Evolutionary conservation across 164 flowering plant species (phyloP), one percentile per base, ranked within the genome.

Genomic region (Houttuynia cordata): DNA sequence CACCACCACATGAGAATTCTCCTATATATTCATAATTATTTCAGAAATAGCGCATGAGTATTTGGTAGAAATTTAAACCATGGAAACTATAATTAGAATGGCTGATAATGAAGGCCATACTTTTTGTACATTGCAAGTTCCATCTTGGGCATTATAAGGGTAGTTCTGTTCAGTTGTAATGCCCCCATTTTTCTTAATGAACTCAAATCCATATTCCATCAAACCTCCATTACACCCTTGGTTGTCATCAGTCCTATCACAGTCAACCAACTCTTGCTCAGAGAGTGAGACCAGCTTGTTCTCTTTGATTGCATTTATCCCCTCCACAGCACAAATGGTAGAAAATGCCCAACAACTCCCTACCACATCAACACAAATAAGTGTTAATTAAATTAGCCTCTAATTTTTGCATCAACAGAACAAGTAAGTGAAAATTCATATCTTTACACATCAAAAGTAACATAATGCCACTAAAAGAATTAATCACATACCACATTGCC

Each of bases 291-390:
- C 77, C 4, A 87, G 74, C 59, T 85, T 68, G 24, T 76, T 78
- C 40, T 95, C 87, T 69, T 72, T 84, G 62, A 91, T 81, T n/a
- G 82, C 74, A 65, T 88, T 85, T 50, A 91, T 83, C 2, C 98
- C 95, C 65, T 91, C 98, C 6, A 85, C 92, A 0, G 89, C 88
- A 17, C 66, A 96, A 6, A 91, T 82, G 0, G 95, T 80, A 25
- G 95, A 91, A 74, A 91, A 91, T 41, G 97, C 96, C 97, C 97
- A 91, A 64, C 96, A 88, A 67, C 96, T 87, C 49, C 97, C 97
- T 91, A 64, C 41, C 59, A 20, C 22, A 64, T 51, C 57, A 62
- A 62, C 21, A 37, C 10, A 50, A 42, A 42, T 14, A 42, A 1
- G 1, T 10, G 8, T n/a, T n/a, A n/a, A n/a, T 22, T 24, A 57